A percentile compares a stretch with the other conserved stretches of the same genome.
phyloP scores from a whole-genome alignment of 2,329 filamentous ascomycete genomes.

The Colletotrichum sp. region DNA sequence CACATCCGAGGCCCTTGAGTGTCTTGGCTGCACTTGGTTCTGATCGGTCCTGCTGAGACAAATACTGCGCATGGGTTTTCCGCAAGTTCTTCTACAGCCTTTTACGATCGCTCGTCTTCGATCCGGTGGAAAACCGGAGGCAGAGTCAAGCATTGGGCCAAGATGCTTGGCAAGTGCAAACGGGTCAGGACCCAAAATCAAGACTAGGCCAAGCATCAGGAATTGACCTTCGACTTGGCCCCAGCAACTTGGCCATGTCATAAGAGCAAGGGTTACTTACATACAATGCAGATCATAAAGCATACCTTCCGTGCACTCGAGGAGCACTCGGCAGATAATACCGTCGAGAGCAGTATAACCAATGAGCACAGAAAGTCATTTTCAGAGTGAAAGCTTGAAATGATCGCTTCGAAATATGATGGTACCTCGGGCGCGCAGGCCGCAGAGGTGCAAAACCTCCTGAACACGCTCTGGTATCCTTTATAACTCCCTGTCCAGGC shows the following conservation, averaged over 20 bases:
- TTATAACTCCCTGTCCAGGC: conserved; percentile 4
- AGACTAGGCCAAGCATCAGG: neutral
- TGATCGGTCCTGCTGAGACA: neutral
- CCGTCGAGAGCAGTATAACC: neutral
- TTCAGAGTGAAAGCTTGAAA: neutral
- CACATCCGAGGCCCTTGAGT: neutral
- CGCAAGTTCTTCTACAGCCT: neutral
- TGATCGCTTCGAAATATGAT: neutral
- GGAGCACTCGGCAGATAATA: neutral
- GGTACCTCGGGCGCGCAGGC: neutral
- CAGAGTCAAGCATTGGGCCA: neutral
- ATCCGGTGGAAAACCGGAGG: conserved; percentile 14
- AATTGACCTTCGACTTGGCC: neutral
- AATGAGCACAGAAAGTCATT: neutral
- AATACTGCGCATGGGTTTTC: neutral
- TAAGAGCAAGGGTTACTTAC: neutral
- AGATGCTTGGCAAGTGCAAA: neutral
- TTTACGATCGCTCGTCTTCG: neutral
- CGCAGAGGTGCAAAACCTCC: neutral
- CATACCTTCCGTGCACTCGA: neutral
- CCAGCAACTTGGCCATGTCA: neutral
- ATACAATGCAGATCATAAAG: neutral
- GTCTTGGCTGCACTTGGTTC: neutral
- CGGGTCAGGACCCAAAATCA: neutral
- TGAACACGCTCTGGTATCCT: conserved; percentile 23